Conservation (phyloP, 306 rosid species). For the Cicer yamashitae region DNA sequence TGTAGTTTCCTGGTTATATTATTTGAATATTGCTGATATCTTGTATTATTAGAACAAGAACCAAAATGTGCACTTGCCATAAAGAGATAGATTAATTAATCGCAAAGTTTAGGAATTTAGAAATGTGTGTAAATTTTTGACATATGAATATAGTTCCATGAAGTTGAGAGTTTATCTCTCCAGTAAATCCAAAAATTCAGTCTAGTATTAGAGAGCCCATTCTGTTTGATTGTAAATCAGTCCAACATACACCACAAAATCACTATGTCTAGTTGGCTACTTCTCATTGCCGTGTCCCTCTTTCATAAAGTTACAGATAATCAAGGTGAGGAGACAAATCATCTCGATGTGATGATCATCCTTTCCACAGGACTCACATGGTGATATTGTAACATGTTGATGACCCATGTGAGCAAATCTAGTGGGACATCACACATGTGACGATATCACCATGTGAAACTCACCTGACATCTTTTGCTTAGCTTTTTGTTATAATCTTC, state of each 20-base stretch:
- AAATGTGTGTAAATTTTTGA: neutral
- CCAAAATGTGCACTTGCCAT: neutral
- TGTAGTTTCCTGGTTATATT: constrained; percentile 1
- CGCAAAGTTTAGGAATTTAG: neutral
- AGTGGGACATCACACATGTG: neutral
- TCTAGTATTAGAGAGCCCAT: neutral
- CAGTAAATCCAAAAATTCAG: neutral
- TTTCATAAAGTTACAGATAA: no score
- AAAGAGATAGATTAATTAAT: constrained; percentile 7
- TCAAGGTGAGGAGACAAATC: neutral
- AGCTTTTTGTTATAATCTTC: neutral
- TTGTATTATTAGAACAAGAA: constrained; percentile 4
- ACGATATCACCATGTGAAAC: neutral
- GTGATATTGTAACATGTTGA: neutral
- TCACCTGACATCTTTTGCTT: neutral
- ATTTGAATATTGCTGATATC: constrained; percentile 5
- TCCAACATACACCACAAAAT: neutral
- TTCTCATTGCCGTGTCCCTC: neutral
- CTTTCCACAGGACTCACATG: neutral
- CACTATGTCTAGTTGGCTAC: neutral
- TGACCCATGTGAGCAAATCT: neutral
- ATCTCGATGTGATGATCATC: neutral
- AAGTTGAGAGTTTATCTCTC: neutral
- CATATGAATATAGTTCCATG: neutral
- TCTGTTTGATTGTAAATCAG: neutral